phyloP scores from a whole-genome alignment of 257 asterid genomes.

The Lantana camara region DNA sequence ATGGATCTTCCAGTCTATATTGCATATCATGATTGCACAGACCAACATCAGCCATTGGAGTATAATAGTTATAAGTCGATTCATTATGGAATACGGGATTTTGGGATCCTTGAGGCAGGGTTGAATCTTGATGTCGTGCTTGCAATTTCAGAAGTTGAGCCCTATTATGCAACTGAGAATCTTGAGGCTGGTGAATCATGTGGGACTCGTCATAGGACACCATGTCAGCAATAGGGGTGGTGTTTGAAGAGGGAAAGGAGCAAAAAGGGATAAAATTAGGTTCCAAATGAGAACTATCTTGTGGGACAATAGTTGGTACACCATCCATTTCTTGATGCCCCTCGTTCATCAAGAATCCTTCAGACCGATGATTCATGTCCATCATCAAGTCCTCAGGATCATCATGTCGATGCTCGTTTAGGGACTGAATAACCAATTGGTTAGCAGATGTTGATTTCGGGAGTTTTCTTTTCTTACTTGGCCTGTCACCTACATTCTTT shows the following conservation, averaged over 20 bases:
- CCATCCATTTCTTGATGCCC: conserved; percentile 30
- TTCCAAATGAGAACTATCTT: conserved; percentile 32
- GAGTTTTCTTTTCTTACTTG: conserved; percentile 38
- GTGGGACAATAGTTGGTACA: conserved; percentile 27
- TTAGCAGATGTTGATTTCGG: conserved; percentile 34
- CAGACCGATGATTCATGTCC: conserved; percentile 36
- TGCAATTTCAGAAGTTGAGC: conserved; percentile 30
- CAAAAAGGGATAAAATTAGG: conserved; percentile 36
- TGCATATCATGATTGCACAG: conserved; percentile 38
- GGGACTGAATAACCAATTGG: conserved; percentile 36
- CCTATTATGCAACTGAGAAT: conserved; percentile 27
- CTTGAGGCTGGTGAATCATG: conserved; percentile 28
- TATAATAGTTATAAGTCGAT: conserved; percentile 35
- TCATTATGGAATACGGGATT: conserved; percentile 40
- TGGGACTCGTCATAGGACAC: conserved; percentile 38
- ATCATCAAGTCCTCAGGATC: conserved; percentile 36
- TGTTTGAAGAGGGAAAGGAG: conserved; percentile 41
- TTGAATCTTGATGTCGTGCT: no score
- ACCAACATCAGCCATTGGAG: conserved; percentile 38
- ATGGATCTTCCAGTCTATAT: conserved; percentile 32
- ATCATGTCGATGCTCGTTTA: conserved; percentile 33
- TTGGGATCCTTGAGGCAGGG: not conserved
- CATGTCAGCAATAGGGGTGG: conserved; percentile 23
- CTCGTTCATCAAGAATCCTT: conserved; percentile 33
- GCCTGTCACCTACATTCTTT: conserved; percentile 33